Percentiles rank a stretch among this genome's conserved stretches.
phyloP scores from a whole-genome alignment of 306 rosid genomes.

The Corylus heterophylla region DNA sequence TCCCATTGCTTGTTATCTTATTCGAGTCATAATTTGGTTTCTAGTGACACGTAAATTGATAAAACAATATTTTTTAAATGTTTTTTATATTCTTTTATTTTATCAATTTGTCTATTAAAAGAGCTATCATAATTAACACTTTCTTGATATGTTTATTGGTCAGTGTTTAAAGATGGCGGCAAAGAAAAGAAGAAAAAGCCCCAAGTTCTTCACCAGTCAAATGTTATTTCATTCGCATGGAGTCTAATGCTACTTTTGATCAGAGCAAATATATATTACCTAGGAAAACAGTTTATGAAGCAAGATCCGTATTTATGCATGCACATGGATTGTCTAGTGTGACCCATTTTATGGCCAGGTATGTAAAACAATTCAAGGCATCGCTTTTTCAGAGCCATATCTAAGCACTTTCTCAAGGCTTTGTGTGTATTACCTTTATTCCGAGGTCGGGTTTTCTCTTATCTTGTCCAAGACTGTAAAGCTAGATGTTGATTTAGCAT shows the following conservation, averaged over 20 bases:
- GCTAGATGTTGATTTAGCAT: slow-evolving; percentile 50
- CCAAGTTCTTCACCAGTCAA: slow-evolving; percentile 65
- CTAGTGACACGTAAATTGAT: slow-evolving; percentile 5
- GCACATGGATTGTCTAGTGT: slow-evolving; percentile 52
- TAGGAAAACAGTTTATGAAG: slow-evolving; percentile 47
- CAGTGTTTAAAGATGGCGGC: slow-evolving; percentile 86
- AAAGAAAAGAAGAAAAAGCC: slow-evolving; percentile 69
- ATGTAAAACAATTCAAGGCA: slow-evolving; percentile 16
- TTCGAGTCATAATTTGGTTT: not conserved
- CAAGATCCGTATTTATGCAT: slow-evolving; percentile 71
- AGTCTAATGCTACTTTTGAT: slow-evolving; percentile 45
- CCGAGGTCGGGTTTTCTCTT: slow-evolving; percentile 64
- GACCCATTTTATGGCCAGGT: slow-evolving; percentile 77
- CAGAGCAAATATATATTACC: slow-evolving; percentile 40
- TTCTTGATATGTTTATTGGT: slow-evolving; percentile 25
- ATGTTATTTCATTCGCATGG: slow-evolving; percentile 65
- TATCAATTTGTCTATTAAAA: slow-evolving; percentile 14
- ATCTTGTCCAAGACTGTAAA: slow-evolving; percentile 70
- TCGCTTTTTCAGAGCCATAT: slow-evolving; percentile 13
- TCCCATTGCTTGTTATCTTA: not conserved
- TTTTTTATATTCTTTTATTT: not conserved
- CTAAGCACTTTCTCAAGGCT: not conserved
- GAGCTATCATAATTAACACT: slow-evolving; percentile 11
- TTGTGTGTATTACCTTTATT: slow-evolving; percentile 20
- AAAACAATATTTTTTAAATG: too few relatives aligned